Conservation (phyloP, 352 stramenopile genomes). For the Phytopythium delawarense region DNA sequence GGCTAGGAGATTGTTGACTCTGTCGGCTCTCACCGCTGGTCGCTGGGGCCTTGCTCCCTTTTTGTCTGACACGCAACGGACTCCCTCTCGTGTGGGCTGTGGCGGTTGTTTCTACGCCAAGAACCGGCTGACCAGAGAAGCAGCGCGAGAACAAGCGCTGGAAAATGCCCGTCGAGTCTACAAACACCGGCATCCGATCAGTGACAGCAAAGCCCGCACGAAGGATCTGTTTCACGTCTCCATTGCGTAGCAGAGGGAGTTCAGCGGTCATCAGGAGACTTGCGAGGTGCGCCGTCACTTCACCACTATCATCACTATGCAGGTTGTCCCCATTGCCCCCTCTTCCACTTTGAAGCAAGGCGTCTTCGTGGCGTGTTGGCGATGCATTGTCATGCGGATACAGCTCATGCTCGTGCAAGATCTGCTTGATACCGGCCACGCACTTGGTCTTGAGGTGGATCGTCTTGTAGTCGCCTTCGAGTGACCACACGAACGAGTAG, state of each 20-base stretch:
- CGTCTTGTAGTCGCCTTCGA: background rate
- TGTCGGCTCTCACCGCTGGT: background rate
- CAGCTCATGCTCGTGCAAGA: background rate
- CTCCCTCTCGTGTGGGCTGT: background rate
- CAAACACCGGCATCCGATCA: constrained; percentile 37
- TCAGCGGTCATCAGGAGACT: constrained; percentile 29
- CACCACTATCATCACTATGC: background rate
- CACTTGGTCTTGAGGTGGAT: background rate
- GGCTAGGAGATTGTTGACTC: background rate
- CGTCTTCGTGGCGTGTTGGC: background rate
- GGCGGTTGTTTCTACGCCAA: constrained; percentile 8
- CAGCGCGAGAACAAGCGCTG: constrained; percentile 46
- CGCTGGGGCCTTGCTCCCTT: no score
- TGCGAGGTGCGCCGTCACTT: background rate
- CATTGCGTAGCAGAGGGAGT: constrained; percentile 31
- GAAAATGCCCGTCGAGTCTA: constrained; percentile 33
- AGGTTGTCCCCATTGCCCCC: background rate
- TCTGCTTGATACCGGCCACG: background rate
- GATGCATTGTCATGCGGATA: background rate
- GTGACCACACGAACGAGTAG: constrained; percentile 13
- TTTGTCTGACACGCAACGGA: background rate
- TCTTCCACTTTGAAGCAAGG: background rate
- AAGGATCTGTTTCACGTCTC: constrained; percentile 12
- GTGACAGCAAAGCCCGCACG: constrained; percentile 22
- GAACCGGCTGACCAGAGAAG: constrained; percentile 39